Percentiles rank a stretch among this genome's conserved stretches.
Conservation (phyloP, 805 yeast genomes). For the Sugiyamaella floridensis region DNA sequence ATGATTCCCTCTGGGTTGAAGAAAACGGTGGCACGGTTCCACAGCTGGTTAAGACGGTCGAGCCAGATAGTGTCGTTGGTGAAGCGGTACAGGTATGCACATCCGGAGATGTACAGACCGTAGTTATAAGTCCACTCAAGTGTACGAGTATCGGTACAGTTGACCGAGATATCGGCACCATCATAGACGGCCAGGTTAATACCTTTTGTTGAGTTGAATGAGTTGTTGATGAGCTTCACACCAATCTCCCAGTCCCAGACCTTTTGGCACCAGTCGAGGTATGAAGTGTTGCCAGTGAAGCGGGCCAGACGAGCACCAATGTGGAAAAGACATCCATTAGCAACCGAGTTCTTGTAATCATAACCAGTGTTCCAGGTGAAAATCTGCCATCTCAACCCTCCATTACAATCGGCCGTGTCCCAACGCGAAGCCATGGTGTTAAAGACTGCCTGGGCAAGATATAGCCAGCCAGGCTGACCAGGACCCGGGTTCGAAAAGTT, state of each 20-base stretch:
- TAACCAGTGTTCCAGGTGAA: slow-evolving; percentile 92
- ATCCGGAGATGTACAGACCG: slow-evolving; percentile 70
- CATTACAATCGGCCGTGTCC: slow-evolving; percentile 68
- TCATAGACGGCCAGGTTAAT: slow-evolving; percentile 33
- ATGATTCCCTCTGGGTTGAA: slow-evolving; percentile 40
- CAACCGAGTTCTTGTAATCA: slow-evolving; percentile 82
- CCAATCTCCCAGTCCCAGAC: slow-evolving; percentile 77
- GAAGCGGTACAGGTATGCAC: slow-evolving; percentile 71
- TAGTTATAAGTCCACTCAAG: slow-evolving; percentile 84
- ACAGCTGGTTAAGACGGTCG: slow-evolving; percentile 47
- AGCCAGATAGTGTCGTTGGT: slow-evolving; percentile 66
- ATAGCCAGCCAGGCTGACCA: slow-evolving; percentile 67
- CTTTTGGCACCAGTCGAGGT: slow-evolving; percentile 64
- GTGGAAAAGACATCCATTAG: slow-evolving; percentile 87
- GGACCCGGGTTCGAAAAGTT: slow-evolving; percentile 67
- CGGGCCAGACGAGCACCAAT: slow-evolving; percentile 81
- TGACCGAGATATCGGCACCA: slow-evolving; percentile 36
- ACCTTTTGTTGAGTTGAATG: slow-evolving; percentile 22
- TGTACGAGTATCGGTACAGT: slow-evolving; percentile 54
- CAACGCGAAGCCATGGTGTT: slow-evolving; percentile 87
- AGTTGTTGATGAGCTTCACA: slow-evolving; percentile 39
- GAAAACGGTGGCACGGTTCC: slow-evolving; percentile 39
- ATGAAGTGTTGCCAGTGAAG: slow-evolving; percentile 67
- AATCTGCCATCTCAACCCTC: slow-evolving; percentile 96
- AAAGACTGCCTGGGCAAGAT: slow-evolving; percentile 80